A percentile compares a stretch with the other conserved stretches of the same genome.
These are phyloP conservation scores for Veloboletus limbatus DNA, from an alignment of 1,284 basidiomycete genomes.

Conservation along the genomic window DNA sequence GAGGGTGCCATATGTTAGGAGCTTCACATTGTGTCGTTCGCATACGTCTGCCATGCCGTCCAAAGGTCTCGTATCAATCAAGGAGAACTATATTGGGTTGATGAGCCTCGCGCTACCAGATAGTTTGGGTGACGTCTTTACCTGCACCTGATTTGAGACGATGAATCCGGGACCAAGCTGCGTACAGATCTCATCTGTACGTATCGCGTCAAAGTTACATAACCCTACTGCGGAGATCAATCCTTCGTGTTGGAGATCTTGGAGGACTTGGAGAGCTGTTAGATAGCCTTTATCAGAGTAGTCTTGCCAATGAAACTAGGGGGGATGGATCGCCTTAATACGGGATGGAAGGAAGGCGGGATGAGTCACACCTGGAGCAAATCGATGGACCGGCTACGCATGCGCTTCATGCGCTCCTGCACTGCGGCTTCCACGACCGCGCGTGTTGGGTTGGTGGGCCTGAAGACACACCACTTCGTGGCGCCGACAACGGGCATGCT, in stretches of 20 bases:
- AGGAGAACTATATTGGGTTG: constrained; percentile 58
- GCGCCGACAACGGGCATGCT: constrained; percentile 57
- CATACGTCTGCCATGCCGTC: constrained; percentile 77
- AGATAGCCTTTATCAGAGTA: constrained; percentile 71
- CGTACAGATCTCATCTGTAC: constrained; percentile 76
- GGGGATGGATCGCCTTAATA: constrained; percentile 1
- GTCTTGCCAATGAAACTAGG: constrained; percentile 78
- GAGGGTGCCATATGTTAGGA: constrained; percentile 78
- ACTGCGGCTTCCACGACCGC: constrained; percentile 62
- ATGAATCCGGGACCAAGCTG: constrained; percentile 63
- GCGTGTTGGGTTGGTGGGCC: constrained; percentile 49
- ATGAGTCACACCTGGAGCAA: constrained; percentile 57
- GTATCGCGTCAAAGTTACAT: constrained; percentile 75
- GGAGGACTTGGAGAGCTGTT: constrained; percentile 55
- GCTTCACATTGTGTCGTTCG: constrained; percentile 64
- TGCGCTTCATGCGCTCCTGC: constrained; percentile 61
- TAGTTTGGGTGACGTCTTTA: constrained; percentile 30
- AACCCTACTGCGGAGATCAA: constrained; percentile 67
- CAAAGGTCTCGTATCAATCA: constrained; percentile 74
- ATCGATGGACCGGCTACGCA: constrained; percentile 53
- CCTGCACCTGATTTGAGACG: constrained; percentile 82
- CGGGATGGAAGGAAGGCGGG: neutral
- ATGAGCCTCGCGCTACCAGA: constrained; percentile 18
- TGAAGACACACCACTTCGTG: constrained; percentile 83
- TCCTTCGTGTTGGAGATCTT: constrained; percentile 58